These are phyloP conservation scores for Emmonsiellopsis sp. DNA, from an alignment of 2,329 filamentous ascomycete species.

Conservation along the genomic window DNA sequence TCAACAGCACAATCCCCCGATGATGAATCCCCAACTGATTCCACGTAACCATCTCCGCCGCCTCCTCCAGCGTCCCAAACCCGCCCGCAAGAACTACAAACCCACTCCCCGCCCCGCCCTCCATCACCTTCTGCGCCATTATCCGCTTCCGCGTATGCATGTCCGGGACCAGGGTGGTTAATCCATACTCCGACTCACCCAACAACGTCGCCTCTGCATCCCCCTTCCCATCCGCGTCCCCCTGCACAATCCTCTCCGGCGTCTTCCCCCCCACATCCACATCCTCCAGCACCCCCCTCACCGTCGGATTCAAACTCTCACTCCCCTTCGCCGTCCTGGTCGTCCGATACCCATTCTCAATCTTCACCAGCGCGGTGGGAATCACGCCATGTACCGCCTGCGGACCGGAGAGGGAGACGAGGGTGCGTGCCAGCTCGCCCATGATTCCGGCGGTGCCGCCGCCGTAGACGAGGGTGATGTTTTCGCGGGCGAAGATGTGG, in stretches of 20 bases:
- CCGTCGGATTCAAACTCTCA: slow-evolving; percentile 2
- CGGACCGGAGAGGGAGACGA: slow-evolving; percentile 75
- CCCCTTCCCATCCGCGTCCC: slow-evolving; percentile 10
- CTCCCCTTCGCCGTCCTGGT: slow-evolving; percentile 4
- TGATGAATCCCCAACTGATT: slow-evolving; percentile 92
- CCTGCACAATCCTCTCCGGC: slow-evolving; percentile 43
- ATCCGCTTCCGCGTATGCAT: slow-evolving; percentile 95
- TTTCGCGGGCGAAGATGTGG: slow-evolving; percentile 60
- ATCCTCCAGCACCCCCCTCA: slow-evolving; percentile 26
- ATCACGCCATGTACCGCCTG: slow-evolving; percentile 86
- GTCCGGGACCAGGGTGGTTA: slow-evolving; percentile 79
- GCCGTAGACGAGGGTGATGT: slow-evolving; percentile 83
- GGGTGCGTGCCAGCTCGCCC: slow-evolving; percentile 82
- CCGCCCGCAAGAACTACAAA: slow-evolving; percentile 86
- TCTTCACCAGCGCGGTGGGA: slow-evolving; percentile 70
- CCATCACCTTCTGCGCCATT: slow-evolving; percentile 83
- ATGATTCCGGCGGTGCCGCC: slow-evolving; percentile 92
- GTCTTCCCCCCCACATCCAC: slow-evolving; percentile 22
- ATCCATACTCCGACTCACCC: slow-evolving; percentile 53
- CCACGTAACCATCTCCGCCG: slow-evolving; percentile 90
- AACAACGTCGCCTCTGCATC: slow-evolving; percentile 16
- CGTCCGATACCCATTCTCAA: slow-evolving; percentile 44
- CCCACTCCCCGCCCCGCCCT: slow-evolving; percentile 70
- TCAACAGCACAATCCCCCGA: slow-evolving; percentile 69
- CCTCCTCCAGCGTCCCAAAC: slow-evolving; percentile 91